Base-by-base conservation (phyloP, 805 yeast species). In the Metschnikowia shivogae region DNA sequence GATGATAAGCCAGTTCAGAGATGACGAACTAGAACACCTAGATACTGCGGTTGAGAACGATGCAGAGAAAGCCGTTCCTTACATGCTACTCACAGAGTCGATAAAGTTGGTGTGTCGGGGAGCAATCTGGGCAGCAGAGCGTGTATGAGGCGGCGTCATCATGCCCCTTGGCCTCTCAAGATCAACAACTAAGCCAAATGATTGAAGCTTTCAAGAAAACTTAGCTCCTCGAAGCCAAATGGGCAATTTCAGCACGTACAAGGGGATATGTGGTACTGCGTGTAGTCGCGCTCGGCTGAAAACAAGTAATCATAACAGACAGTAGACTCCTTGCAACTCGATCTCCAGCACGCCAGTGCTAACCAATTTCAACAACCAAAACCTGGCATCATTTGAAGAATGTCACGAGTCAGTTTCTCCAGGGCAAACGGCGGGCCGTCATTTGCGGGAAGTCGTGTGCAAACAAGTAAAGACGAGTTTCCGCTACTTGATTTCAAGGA, bases 81-180 rank as follows among this genome's bases (percentile, higher is more conserved):
- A 93, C 65, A 77, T 86, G 76, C 62, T 92, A 29, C 72, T 93
- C 39, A 92, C 97, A 0, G 98, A 92, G 62, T 80, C 83, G 5
- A 89, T 93, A 53, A 92, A 90, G 62, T 61, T 74, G 40, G 81
- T 90, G 1, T 90, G 97, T 61, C 77, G 78, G 56, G 85, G 78
- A n/a, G 97, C 99, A 6, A 88, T 93, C 42, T 84, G 85, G 84
- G 74, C 89, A 1, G 97, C 97, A 11, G 97, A 92, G 64, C 74
- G 95, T 54, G 66, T 89, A 2, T 92, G 67, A 44, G 27, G n/a
- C 36, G 28, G 36, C 6, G 13, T 29, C 12, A 12, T 29, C 31
- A 7, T 5, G 31, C 12, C 2, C 5, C 13, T 29, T n/a, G 6
- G 31, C 2, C 12, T 29, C 7, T 12, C 13, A 29, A 29, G 13